Evolutionary conservation across 345 rosid species (phyloP), one percentile per base, ranked within the genome.

Genomic region (Eucalyptus camaldulensis): DNA sequence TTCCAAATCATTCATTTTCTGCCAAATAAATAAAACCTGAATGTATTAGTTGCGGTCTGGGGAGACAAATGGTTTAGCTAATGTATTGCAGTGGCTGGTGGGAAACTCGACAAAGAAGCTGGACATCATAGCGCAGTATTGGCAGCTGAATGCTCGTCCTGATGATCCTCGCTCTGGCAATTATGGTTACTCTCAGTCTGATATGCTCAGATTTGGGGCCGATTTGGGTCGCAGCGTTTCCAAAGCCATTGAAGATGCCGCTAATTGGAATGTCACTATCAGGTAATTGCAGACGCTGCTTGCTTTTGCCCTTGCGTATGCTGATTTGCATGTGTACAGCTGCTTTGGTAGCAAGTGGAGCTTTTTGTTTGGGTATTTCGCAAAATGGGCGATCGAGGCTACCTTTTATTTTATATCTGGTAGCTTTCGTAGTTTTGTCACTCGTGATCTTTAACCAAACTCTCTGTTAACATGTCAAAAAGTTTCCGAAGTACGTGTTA

Each of bases 121-220:
- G 37, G 37, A 33, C 37, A 33, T 33, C 37, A 33, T 2, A 86
- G 96, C 97, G 83, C 98, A 95, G 91, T 95, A 97, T 86, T 97
- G 99, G 99, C 96, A 95, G 90, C 90, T 97, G 43, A 88, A 87
- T n/a, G 95, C 98, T 43, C 90, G 80, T 47, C 97, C 98, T 13
- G 93, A 92, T 3, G 96, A 97, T 93, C 94, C 95, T 89, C 95
- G 89, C 3, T 96, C 98, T 2, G 96, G 98, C 21, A 98, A 96
- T 93, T 96, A 93, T 91, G 98, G 98, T 60, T 97, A 92, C 91
- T 94, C 97, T 2, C 58, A 90, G 50, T 90, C 90, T 4, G 95
- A 95, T 47, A 89, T 96, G 94, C 44, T 86, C 47, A 89, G 89
- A 22, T 5, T 44, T 8, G 45, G 45, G 45, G 45, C 2, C 45